phyloP scores from a whole-genome alignment of 2,329 filamentous ascomycete species.

The Myriosclerotinia curreyana region DNA sequence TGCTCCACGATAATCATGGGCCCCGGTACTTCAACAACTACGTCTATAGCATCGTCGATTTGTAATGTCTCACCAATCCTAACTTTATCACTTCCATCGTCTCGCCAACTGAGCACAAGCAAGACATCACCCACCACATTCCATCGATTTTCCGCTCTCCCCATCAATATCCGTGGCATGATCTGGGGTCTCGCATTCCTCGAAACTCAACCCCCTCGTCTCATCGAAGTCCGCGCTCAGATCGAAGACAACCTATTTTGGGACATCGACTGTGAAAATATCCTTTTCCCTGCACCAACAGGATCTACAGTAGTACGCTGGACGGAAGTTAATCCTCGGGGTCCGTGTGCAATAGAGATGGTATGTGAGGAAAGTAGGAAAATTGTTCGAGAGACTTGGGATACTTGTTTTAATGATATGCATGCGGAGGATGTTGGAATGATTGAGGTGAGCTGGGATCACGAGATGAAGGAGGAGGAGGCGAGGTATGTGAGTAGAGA shows the following conservation, averaged over 20 bases:
- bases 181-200: conserved; percentile 17
- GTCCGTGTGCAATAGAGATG: neutral
- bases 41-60: neutral
- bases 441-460: neutral
- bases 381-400: neutral
- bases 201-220: conserved; percentile 8
- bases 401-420: conserved; percentile 10
- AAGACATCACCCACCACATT: neutral
- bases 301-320: conserved; percentile 12
- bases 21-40: neutral
- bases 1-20: neutral
- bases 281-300: conserved; percentile 11
- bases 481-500: neutral
- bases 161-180: neutral
- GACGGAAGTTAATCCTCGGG: neutral
- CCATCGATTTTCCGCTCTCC: neutral
- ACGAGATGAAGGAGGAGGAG: neutral
- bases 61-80: neutral
- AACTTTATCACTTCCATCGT: neutral
- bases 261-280: conserved; percentile 9
- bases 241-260: neutral
- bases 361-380: conserved; percentile 2
- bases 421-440: neutral
- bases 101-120: neutral
- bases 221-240: conserved; percentile 14